Base-by-base conservation (phyloP, 2,329 filamentous ascomycete species). In the Xylariaceae sp. region DNA sequence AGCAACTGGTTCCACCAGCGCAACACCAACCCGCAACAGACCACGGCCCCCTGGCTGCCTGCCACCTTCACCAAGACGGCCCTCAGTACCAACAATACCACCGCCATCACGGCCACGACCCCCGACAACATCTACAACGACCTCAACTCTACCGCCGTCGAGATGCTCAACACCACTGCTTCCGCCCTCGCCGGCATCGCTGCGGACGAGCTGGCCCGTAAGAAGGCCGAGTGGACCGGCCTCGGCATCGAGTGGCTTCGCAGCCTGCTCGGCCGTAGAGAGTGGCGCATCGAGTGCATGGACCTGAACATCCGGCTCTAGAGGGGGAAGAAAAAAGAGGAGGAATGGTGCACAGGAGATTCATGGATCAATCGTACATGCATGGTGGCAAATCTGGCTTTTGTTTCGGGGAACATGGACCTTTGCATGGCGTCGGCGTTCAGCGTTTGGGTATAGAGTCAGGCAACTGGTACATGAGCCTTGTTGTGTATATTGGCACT, bases 1-100 rank as follows among this genome's bases (percentile, higher is more conserved):
- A 88, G 86, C 64, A 90, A 95, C 74, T 97, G 92, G 93, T 97
- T 97, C 71, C 85, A 92, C 62, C 87, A 92, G n/a, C 82, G 89
- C 13, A 75, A 70, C 60, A 72, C 54, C 58, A 28, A 28, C 22
- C 22, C 22, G 22, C 22, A 28, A 28, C 22, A 28, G 22, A 7
- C 22, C 22, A 28, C 22, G 7, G 22, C 22, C 22, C 22, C 22
- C 7, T 28, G 22, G 22, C 22, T 28, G 22, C 68, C 62, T 58
- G 61, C 68, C 55, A 46, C 65, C 31, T 97, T 97, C 71, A 85
- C 92, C 62, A 86, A 92, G 10, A 75, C 69, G 60, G 71, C 52
- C 58, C 68, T 61, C 58, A 60, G 54, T 49, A 62, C 36, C 38
- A 58, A 42, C 10, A 48, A 45, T 31, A 58, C 64, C 31, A 63